Percentiles rank a stretch among this genome's conserved stretches.
These are phyloP conservation scores for Solanum virginianum DNA, from an alignment of 257 asterid genomes.

Conservation along the genomic window DNA sequence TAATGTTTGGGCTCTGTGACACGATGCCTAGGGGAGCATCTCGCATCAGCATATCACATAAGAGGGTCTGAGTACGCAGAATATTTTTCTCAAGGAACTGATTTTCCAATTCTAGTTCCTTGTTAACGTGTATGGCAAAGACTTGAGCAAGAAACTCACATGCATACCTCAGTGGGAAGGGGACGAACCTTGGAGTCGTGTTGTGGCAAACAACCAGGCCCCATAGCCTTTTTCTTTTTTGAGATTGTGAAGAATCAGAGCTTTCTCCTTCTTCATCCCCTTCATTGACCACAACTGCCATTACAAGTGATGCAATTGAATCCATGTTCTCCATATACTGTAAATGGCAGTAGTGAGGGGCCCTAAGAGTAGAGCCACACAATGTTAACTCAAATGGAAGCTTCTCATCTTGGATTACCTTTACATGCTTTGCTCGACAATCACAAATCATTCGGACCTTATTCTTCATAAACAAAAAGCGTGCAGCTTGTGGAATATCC, in stretches of 20 bases:
- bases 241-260: slow-evolving; percentile 38
- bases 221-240: slow-evolving; percentile 75
- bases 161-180: slow-evolving; percentile 91
- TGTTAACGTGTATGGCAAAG: slow-evolving; percentile 80
- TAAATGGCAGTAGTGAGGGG: slow-evolving; percentile 86
- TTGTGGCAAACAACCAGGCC: slow-evolving; percentile 94
- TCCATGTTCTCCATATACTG: slow-evolving; percentile 95
- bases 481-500: slow-evolving; percentile 95
- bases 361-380: slow-evolving; percentile 87
- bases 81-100: slow-evolving; percentile 85
- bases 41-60: slow-evolving; percentile 84
- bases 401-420: slow-evolving; percentile 71
- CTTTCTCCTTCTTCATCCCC: slow-evolving; percentile 49
- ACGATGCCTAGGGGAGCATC: slow-evolving; percentile 85
- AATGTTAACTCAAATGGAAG: slow-evolving; percentile 70
- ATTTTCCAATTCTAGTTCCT: slow-evolving; percentile 69
- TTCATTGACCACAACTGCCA: slow-evolving; percentile 87
- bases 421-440: slow-evolving; percentile 64
- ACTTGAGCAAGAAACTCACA: slow-evolving; percentile 95
- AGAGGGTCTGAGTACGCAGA: slow-evolving; percentile 70
- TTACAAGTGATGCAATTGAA: slow-evolving; percentile 83
- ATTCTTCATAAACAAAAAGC: slow-evolving; percentile 89
- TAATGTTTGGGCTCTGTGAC: slow-evolving; percentile 74
- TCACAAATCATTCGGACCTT: slow-evolving; percentile 95
- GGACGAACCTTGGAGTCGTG: slow-evolving; percentile 85